phyloP scores from a whole-genome alignment of 73 alveolate species.

The Paramecium pentaurelia region DNA sequence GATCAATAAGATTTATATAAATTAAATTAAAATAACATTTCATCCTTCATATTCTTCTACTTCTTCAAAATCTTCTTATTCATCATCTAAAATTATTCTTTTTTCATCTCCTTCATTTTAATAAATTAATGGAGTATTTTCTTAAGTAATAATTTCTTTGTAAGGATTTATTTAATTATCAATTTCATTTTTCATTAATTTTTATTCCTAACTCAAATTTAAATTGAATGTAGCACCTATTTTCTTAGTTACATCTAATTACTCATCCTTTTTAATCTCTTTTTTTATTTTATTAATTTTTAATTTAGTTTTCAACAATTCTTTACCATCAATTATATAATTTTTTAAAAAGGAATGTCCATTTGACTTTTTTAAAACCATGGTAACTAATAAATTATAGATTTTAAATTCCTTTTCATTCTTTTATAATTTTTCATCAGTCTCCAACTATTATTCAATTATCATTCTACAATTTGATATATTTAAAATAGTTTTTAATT shows the following conservation, averaged over 20 bases:
- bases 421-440: not conserved
- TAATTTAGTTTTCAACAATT: not conserved
- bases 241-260: not conserved
- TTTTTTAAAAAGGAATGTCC: not conserved
- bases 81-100: not conserved
- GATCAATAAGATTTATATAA: not conserved
- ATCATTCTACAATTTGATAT: not conserved
- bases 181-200: not conserved
- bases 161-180: constrained; percentile 34
- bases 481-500: not conserved
- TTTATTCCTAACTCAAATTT: not conserved
- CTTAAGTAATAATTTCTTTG: not conserved
- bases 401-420: not conserved
- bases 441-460: not conserved
- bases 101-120: constrained; percentile 39
- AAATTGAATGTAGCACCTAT: not conserved
- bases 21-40: not conserved
- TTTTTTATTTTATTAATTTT: not conserved
- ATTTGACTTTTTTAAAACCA: not conserved
- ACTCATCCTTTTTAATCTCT: not conserved
- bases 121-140: not conserved
- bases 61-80: constrained; percentile 8
- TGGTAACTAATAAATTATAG: not conserved
- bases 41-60: constrained; percentile 39
- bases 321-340: not conserved